Evolutionary conservation across 805 yeast genomes (phyloP).

Genomic region (Kluyveromyces starmeri): DNA sequence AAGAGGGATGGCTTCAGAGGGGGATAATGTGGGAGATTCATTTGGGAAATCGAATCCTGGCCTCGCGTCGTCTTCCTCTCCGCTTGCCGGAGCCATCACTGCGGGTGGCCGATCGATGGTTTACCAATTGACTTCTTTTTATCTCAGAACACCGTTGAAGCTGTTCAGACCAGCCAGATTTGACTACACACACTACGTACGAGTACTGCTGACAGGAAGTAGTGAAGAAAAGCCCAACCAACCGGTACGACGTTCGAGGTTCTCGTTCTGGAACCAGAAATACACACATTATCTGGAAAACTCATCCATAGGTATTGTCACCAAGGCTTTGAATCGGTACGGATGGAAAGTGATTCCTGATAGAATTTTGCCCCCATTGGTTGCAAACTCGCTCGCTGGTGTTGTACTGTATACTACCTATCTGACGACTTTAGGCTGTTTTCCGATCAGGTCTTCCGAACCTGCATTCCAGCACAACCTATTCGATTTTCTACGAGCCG

Average conservation of each 20-base stretch:
- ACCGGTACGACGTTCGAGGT: constrained; percentile 1
- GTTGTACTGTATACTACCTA: constrained; percentile 78
- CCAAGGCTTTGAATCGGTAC: constrained; percentile 59
- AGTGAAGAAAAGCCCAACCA: constrained; percentile 1
- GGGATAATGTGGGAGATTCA: no score
- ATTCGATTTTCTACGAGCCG: constrained; percentile 63
- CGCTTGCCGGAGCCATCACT: constrained; percentile 66
- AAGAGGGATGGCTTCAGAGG: no score
- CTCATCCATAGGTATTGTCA: constrained; percentile 66
- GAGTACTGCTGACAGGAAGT: constrained; percentile 37
- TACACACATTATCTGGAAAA: constrained; percentile 46
- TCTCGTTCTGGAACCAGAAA: constrained; percentile 10
- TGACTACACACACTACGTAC: constrained; percentile 67
- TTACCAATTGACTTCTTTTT: constrained; percentile 69
- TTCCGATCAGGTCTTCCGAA: constrained; percentile 9
- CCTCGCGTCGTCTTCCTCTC: no score
- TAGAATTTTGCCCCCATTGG: constrained; percentile 68
- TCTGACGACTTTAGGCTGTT: constrained; percentile 37
- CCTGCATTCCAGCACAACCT: constrained; percentile 25
- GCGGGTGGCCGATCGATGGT: constrained; percentile 82
- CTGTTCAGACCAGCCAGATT: constrained; percentile 84
- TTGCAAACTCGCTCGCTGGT: constrained; percentile 88
- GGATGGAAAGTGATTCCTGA: constrained; percentile 88
- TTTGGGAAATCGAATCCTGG: no score
- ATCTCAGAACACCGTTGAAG: constrained; percentile 74